Conservation (phyloP, 2,329 filamentous ascomycete species). For the Lithohypha guttulata region DNA sequence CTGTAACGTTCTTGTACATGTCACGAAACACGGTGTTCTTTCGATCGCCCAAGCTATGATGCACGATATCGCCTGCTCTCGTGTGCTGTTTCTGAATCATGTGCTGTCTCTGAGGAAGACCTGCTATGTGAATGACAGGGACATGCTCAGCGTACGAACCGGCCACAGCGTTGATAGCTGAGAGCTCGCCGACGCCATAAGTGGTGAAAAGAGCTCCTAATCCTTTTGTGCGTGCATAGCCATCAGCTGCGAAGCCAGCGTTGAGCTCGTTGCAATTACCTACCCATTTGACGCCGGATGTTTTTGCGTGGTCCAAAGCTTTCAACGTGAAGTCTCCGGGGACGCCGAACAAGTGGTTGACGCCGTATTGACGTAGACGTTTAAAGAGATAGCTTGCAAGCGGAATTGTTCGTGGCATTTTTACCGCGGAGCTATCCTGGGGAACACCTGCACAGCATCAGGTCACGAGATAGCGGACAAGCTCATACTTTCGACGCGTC, state of each 20-base stretch:
- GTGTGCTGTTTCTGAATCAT: slow-evolving; percentile 28
- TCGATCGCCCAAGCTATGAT: slow-evolving; percentile 34
- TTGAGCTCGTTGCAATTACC: slow-evolving; percentile 54
- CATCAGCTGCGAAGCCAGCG: slow-evolving; percentile 63
- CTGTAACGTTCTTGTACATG: slow-evolving; percentile 40
- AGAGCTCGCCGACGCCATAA: slow-evolving; percentile 47
- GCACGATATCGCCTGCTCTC: too few species aligned
- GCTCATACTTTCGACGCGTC: too few species aligned
- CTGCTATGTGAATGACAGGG: slow-evolving; percentile 50
- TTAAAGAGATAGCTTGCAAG: slow-evolving; percentile 40
- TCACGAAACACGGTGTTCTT: slow-evolving; percentile 41
- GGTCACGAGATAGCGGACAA: too few species aligned
- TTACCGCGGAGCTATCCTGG: too few species aligned
- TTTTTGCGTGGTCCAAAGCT: slow-evolving; percentile 46
- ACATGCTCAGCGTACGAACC: slow-evolving; percentile 48
- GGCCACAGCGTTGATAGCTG: slow-evolving; percentile 27
- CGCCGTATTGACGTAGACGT: slow-evolving; percentile 38
- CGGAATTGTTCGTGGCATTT: slow-evolving; percentile 6
- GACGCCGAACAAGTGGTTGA: slow-evolving; percentile 40
- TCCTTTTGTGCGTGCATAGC: slow-evolving; percentile 53
- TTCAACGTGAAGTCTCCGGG: slow-evolving; percentile 36
- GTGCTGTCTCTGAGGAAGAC: slow-evolving; percentile 41
- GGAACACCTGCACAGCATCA: too few species aligned
- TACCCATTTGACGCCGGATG: slow-evolving; percentile 45
- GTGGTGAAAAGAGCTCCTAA: slow-evolving; percentile 39